phyloP scores from a whole-genome alignment of 345 rosid genomes.

The Eucalyptus rudis region DNA sequence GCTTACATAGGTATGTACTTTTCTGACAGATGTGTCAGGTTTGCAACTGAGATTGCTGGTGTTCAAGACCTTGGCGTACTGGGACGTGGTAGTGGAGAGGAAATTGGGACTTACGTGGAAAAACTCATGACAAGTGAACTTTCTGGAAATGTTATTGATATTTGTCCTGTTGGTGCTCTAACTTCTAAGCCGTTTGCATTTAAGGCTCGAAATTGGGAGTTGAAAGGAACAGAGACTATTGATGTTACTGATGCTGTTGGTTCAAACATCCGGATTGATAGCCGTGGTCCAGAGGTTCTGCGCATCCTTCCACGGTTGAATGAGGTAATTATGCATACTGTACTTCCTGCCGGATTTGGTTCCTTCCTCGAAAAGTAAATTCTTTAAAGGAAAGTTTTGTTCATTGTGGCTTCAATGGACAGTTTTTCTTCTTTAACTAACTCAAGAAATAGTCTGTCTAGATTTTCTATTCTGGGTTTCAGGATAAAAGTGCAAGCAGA shows the following conservation, averaged over 20 bases:
- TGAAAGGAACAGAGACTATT: constrained; percentile 93
- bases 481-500: neutral
- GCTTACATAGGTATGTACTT: neutral
- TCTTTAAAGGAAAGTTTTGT: neutral
- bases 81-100: constrained; percentile 99
- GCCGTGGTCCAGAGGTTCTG: constrained; percentile 98
- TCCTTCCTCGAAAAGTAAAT: neutral
- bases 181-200: constrained; percentile 98
- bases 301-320: constrained; percentile 83
- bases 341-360: neutral
- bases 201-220: constrained; percentile 98
- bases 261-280: constrained; percentile 91
- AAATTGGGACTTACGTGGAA: constrained; percentile 97
- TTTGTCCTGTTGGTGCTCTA: constrained; percentile 98
- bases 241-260: constrained; percentile 98
- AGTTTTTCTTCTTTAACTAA: neutral
- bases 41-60: constrained; percentile 98
- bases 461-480: neutral
- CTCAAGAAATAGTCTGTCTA: neutral
- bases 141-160: constrained; percentile 95
- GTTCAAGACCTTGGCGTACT: constrained; percentile 96
- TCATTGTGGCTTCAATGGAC: neutral
- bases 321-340: constrained; percentile 38
- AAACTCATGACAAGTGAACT: constrained; percentile 99
- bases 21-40: constrained; percentile 78